Base-by-base conservation (phyloP, 2,329 filamentous ascomycete genomes). In the Sordariomycetes sp. region DNA sequence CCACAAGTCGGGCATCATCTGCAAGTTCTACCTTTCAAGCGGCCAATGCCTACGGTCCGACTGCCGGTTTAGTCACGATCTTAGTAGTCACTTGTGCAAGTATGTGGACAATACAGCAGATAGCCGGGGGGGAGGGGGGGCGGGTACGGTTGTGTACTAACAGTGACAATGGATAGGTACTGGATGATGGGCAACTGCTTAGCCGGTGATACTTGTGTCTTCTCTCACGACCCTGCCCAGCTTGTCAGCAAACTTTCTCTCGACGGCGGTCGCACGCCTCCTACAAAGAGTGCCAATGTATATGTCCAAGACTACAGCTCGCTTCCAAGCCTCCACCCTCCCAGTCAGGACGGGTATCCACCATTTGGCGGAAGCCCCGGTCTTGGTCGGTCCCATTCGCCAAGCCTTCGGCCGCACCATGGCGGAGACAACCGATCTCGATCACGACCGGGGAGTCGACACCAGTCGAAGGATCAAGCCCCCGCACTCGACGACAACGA, bases 81-180 rank as follows among this genome's bases (percentile, higher is more conserved):
- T 96, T 52, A 95, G 89, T 67, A 95, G 89, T 66, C 94, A 96
- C 65, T 81, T 99, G 61, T 99, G 94, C 91, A 97, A 97, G 89
- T 95, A 77, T 79, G 89, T 57, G 35, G n/a, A 50, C 45, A 20
- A 50, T 24, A 6, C 2, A 22, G 22, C n/a, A 20, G n/a, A 4
- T 20, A 50, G 24, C 20, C 20, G n/a, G n/a, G n/a, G n/a, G n/a
- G n/a, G n/a, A n/a, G n/a, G n/a, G n/a, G n/a, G n/a, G n/a, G n/a
- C n/a, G n/a, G n/a, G n/a, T n/a, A n/a, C n/a, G n/a, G n/a, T 12
- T n/a, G 28, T 25, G 55, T 50, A 72, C 62, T 70, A 61, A 58
- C 42, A 36, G 22, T 39, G 34, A 32, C 13, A 57, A 56, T 53
- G 59, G 61, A 52, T 65, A 94, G 89, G 68, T 97, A 97, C 69